Percentiles rank a stretch among this genome's conserved stretches.
phyloP scores from a whole-genome alignment of 2,329 filamentous ascomycete genomes.

The Trichoderma semiorbis region DNA sequence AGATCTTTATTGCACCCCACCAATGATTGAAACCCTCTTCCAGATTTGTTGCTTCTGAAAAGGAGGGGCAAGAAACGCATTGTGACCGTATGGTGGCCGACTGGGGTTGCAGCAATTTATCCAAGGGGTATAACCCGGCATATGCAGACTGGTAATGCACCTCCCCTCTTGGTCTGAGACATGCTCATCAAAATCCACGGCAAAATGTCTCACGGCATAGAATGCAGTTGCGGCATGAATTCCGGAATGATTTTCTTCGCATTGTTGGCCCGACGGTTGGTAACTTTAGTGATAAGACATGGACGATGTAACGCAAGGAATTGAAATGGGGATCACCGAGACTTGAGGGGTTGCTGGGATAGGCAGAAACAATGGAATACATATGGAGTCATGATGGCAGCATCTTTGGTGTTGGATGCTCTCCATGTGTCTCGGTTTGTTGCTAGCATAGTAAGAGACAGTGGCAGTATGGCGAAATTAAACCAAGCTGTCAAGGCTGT shows the following conservation, averaged over 20 bases:
- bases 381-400: not conserved
- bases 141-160: constrained; percentile 11
- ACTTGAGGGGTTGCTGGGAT: not conserved
- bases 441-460: not conserved
- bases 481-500: not conserved
- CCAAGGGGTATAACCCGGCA: constrained; percentile 12
- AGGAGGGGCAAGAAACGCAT: not conserved
- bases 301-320: constrained; percentile 14
- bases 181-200: constrained; percentile 12
- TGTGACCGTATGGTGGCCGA: not conserved
- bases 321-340: not conserved
- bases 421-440: not conserved
- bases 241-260: not conserved
- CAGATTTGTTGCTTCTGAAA: not conserved
- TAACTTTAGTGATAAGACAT: not conserved
- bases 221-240: not conserved
- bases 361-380: not conserved
- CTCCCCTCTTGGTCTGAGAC: constrained; percentile 5
- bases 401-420: not conserved
- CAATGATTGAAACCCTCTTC: not conserved
- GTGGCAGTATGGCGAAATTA: not conserved
- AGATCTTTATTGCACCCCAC: constrained; percentile 4
- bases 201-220: constrained; percentile 7
- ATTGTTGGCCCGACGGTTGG: not conserved
- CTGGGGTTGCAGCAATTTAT: constrained; percentile 16